These are phyloP conservation scores for Alternaria alternata DNA, from an alignment of 2,329 filamentous ascomycete genomes.

Conservation along the genomic window DNA sequence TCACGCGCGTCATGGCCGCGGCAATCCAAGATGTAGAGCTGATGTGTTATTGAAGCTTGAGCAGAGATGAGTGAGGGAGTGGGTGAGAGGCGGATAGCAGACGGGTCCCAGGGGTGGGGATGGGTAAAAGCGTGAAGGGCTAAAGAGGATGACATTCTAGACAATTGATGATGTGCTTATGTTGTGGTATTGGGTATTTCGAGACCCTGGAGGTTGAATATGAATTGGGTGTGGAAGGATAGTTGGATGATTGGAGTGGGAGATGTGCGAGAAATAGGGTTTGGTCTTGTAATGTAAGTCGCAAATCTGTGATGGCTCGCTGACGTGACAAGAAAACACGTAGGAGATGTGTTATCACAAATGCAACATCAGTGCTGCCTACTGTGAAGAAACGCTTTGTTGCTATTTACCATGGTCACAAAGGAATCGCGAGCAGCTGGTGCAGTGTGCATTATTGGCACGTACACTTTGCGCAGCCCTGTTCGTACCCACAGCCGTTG, in stretches of 20 bases:
- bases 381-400: background rate
- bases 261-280: background rate
- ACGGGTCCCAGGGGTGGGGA: background rate
- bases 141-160: background rate
- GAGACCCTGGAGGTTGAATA: background rate
- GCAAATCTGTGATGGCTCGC: background rate
- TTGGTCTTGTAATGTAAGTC: background rate
- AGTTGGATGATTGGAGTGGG: background rate
- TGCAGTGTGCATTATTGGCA: background rate
- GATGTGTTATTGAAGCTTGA: background rate
- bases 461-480: background rate
- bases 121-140: background rate
- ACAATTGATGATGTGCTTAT: background rate
- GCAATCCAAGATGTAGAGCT: constrained; percentile 6
- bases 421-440: background rate
- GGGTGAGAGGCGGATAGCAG: background rate
- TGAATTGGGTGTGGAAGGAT: background rate
- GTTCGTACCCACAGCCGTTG: background rate
- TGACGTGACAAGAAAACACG: background rate
- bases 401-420: background rate
- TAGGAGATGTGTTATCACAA: background rate
- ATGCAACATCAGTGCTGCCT: background rate
- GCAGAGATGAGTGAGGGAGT: background rate
- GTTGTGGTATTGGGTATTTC: background rate
- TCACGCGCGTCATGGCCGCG: constrained; percentile 11